phyloP scores from a whole-genome alignment of 1,284 basidiomycete genomes.

The Microbotryomycetes sp. region DNA sequence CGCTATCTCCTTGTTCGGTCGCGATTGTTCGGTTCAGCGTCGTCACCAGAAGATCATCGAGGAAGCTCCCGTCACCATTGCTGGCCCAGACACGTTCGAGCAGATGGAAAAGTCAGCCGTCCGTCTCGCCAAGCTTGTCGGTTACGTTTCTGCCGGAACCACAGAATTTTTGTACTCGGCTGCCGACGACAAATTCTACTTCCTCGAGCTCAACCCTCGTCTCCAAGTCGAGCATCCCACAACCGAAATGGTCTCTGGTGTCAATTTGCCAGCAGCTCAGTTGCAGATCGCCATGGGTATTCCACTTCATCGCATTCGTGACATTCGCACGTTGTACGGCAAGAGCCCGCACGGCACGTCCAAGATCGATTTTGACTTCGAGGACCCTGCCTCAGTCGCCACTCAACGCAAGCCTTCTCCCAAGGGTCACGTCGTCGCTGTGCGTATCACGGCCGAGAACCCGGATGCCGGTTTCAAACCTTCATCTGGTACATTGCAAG shows the following conservation, averaged over 20 bases:
- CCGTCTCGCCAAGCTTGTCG: constrained; percentile 92
- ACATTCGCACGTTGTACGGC: constrained; percentile 94
- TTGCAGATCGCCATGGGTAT: constrained; percentile 98
- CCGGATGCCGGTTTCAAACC: constrained; percentile 99
- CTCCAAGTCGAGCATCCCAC: constrained; percentile 99
- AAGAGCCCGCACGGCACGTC: constrained; percentile 78
- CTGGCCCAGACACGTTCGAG: constrained; percentile 80
- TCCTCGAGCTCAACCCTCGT: constrained; percentile 98
- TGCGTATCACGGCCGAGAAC: constrained; percentile 99
- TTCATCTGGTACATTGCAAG: constrained; percentile 90
- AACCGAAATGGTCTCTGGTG: constrained; percentile 98
- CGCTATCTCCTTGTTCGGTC: constrained; percentile 97
- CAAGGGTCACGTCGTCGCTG: constrained; percentile 97
- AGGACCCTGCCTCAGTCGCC: constrained; percentile 74
- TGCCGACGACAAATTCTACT: constrained; percentile 87
- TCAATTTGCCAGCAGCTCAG: constrained; percentile 96
- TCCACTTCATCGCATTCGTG: constrained; percentile 88
- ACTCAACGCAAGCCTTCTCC: constrained; percentile 92
- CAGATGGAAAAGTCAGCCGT: constrained; percentile 99
- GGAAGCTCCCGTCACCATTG: constrained; percentile 98
- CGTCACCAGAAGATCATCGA: constrained; percentile 99
- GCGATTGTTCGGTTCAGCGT: constrained; percentile 98
- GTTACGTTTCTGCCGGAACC: constrained; percentile 97
- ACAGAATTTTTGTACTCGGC: constrained; percentile 92
- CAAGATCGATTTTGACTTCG: constrained; percentile 95